Evolutionary conservation across 192 early-diverging fungal species (phyloP).

Genomic region (Podila clonocystis): DNA sequence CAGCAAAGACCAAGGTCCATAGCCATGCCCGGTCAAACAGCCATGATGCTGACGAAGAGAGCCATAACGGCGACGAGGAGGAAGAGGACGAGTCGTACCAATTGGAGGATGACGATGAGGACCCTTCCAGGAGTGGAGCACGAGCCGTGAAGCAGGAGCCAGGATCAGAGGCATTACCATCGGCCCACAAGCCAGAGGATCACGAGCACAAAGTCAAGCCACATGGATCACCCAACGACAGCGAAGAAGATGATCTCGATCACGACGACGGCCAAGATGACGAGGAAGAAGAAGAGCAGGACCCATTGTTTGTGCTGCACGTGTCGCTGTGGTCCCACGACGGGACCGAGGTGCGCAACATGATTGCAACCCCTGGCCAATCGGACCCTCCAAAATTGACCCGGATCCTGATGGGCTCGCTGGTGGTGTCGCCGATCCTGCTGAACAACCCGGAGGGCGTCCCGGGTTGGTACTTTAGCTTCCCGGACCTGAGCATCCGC

Average conservation of each 20-base stretch:
- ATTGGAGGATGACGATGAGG: background rate
- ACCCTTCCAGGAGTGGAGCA: background rate
- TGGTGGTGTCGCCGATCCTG: slow-evolving; percentile 68
- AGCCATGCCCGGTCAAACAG: no score
- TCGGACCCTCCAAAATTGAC: slow-evolving; percentile 63
- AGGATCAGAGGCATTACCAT: background rate
- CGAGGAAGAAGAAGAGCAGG: slow-evolving; percentile 35
- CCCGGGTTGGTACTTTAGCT: slow-evolving; percentile 80
- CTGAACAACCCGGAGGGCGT: slow-evolving; percentile 64
- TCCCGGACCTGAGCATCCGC: slow-evolving; percentile 79
- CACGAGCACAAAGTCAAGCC: background rate
- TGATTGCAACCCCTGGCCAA: slow-evolving; percentile 60
- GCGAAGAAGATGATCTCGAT: background rate
- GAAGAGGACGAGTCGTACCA: background rate
- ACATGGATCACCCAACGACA: background rate
- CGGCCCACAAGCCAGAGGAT: background rate
- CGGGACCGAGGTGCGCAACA: slow-evolving; percentile 63
- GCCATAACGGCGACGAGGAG: slow-evolving; percentile 1
- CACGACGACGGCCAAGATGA: background rate
- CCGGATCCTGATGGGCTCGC: slow-evolving; percentile 69
- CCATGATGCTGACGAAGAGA: background rate
- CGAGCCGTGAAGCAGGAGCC: background rate
- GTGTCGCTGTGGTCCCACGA: slow-evolving; percentile 71
- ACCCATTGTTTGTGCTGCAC: slow-evolving; percentile 71
- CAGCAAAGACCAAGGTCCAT: no score